Evolutionary conservation across 495 filamentous ascomycete species (phyloP), one percentile per base, ranked within the genome.

Genomic region (Annulohypoxylon nitens): DNA sequence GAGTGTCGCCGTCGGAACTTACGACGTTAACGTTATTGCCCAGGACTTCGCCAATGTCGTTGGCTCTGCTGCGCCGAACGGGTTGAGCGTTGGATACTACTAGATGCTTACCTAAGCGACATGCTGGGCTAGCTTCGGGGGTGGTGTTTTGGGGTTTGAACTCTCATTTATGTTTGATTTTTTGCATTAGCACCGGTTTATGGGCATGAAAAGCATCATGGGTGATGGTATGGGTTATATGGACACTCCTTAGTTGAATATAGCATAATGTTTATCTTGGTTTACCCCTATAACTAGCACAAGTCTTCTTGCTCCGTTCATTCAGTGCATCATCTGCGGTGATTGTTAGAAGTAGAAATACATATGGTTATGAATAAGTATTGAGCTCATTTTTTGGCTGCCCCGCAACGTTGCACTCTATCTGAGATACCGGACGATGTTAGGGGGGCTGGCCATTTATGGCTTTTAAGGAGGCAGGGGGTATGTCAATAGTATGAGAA

Each of bases 1-100:
- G 75, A 26, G 61, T 1, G 76, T 69, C 0, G 68, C 76, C 1
- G 69, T 75, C 1, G 76, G 75, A 23, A 47, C 61, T 12, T 63
- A 61, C 25, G 70, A 78, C 12, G 37, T 69, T 33, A 73, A 72
- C 54, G 47, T 64, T 20, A 70, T 78, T n/a, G 2, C 10, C 12
- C 77, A 79, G 68, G 76, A 70, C 57, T 75, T 18, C 8, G 10
- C 63, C 36, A 18, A n/a, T 16, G 64, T 51, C 0, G 57, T 66
- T 20, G 78, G 74, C 25, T 33, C 43, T 26, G 23, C 67, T 16
- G 64, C 47, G 18, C 75, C 75, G 14, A 72, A 75, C 26, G 75
- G 76, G 0, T 16, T 78, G 36, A 77, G 76, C 55, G 61, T 77
- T 33, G 66, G 57, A 14, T 34, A 16, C 25, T 57, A 16, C 14